A percentile compares a stretch with the other conserved stretches of the same genome.
These are phyloP conservation scores for Theileria orientalis DNA, from an alignment of 169 alveolate genomes.

Conservation along the genomic window DNA sequence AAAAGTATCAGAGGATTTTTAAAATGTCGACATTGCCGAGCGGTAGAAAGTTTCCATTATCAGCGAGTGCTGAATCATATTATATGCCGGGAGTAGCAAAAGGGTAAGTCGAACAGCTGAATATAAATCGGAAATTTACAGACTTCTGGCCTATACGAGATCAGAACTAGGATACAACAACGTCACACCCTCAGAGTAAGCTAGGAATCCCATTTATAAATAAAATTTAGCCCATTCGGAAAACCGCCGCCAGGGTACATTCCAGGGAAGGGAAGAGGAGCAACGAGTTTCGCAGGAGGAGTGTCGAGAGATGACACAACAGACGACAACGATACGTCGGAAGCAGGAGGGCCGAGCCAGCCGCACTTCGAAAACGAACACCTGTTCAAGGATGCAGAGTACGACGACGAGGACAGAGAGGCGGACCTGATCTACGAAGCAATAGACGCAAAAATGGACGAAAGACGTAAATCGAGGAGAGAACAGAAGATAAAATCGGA, in stretches of 20 bases:
- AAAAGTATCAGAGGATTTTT: background rate
- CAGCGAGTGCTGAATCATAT: slow-evolving; percentile 27
- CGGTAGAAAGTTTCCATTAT: slow-evolving; percentile 42
- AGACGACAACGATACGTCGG: slow-evolving; percentile 72
- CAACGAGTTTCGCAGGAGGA: slow-evolving; percentile 97
- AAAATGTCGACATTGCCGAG: slow-evolving; percentile 49
- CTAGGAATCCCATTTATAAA: background rate
- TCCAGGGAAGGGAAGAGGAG: slow-evolving; percentile 97
- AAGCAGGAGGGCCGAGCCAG: slow-evolving; percentile 86
- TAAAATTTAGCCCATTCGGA: slow-evolving; percentile 80
- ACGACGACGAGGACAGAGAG: slow-evolving; percentile 91
- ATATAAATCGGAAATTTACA: background rate
- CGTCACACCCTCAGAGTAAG: slow-evolving; percentile 49
- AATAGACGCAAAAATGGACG: slow-evolving; percentile 88
- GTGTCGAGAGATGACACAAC: slow-evolving; percentile 94
- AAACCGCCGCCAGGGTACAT: slow-evolving; percentile 94
- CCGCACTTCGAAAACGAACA: slow-evolving; percentile 90
- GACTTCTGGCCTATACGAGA: slow-evolving; percentile 53
- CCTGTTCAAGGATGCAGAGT: slow-evolving; percentile 81
- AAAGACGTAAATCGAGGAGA: slow-evolving; percentile 85
- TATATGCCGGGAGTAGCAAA: slow-evolving; percentile 81
- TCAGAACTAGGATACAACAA: slow-evolving; percentile 45
- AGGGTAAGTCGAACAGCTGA: slow-evolving; percentile 68
- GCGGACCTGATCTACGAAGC: slow-evolving; percentile 90
- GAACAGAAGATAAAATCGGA: slow-evolving; percentile 86